Evolutionary conservation across 2,329 filamentous ascomycete species (phyloP), one percentile per base, ranked within the genome.

Genomic region (Zymoseptoria crescenta): DNA sequence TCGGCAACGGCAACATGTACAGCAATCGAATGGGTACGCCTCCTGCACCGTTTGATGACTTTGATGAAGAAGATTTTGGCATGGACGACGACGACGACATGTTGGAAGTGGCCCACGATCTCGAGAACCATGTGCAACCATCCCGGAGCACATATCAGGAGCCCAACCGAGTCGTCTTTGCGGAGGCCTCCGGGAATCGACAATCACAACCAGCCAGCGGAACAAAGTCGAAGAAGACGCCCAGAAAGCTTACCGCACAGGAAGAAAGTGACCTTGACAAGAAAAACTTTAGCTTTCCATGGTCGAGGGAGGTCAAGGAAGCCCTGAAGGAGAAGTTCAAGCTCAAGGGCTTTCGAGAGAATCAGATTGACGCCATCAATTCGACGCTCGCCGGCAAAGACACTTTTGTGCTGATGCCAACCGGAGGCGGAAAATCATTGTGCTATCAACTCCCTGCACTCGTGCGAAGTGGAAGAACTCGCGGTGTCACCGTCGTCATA

Each of bases 401-500:
- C 74, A 87, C 89, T 0, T 99, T 99, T 72, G 88, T 99, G 16
- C 79, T 99, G 48, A 99, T 99, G 94, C 94, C 95, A 2, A 99
- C 94, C 0, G 94, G 94, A 56, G 94, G 94, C 61, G 94, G 94
- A 49, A 99, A 99, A 72, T 97, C 93, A 1, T 80, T 99, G 1
- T 97, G 94, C 73, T 99, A 99, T 72, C 95, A 99, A 73, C 77
- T 99, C 10, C 95, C 94, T 13, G 90, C 94, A 1, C 83, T 97
- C 20, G 81, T 99, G 30, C 83, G 81, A 53, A 88, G 84, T 52
- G 94, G 94, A 50, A 88, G 83, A 67, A 97, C 93, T 0, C 79
- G 79, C 35, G 95, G 94, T 3, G 86, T 99, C 24, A 97, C 93
- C 0, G 82, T 99, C 56, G 94, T 99, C 2, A 85, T 99, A n/a